phyloP scores from a whole-genome alignment of 257 asterid species.

The Fraxinus excelsior region DNA sequence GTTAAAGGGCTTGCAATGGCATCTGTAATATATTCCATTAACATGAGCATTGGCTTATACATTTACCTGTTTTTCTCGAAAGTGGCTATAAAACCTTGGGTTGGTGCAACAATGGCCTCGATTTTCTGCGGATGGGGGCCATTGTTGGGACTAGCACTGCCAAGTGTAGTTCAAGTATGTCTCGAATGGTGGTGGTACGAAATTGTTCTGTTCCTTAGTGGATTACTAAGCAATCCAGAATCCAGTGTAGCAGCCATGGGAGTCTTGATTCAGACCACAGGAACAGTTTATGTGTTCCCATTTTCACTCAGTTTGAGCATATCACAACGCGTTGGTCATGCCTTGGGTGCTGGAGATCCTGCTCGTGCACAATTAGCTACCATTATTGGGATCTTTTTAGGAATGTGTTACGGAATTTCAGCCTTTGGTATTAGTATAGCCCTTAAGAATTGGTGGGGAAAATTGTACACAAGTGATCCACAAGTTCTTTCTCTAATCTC shows the following conservation, averaged over 20 bases:
- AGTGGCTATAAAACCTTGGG: constrained; percentile 74
- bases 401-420: constrained; percentile 42
- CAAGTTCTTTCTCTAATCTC: constrained; percentile 52
- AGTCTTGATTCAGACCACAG: constrained; percentile 70
- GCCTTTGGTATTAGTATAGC: constrained; percentile 54
- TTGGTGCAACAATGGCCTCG: constrained; percentile 41
- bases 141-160: constrained; percentile 53
- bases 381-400: constrained; percentile 40
- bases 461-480: constrained; percentile 53
- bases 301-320: constrained; percentile 61
- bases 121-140: constrained; percentile 66
- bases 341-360: constrained; percentile 67
- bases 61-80: constrained; percentile 52
- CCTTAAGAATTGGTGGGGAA: constrained; percentile 56
- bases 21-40: constrained; percentile 54
- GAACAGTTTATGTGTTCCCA: constrained; percentile 62
- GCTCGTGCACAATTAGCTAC: constrained; percentile 57
- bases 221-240: constrained; percentile 57
- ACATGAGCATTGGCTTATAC: constrained; percentile 59
- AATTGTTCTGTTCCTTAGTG: constrained; percentile 65
- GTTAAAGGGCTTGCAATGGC: constrained; percentile 71
- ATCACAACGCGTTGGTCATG: constrained; percentile 76
- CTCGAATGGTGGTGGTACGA: constrained; percentile 94
- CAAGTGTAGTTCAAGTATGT: constrained; percentile 67
- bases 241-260: constrained; percentile 85